Evolutionary conservation across 2,329 filamentous ascomycete genomes (phyloP).

Genomic region (Phialocephala subalpina): DNA sequence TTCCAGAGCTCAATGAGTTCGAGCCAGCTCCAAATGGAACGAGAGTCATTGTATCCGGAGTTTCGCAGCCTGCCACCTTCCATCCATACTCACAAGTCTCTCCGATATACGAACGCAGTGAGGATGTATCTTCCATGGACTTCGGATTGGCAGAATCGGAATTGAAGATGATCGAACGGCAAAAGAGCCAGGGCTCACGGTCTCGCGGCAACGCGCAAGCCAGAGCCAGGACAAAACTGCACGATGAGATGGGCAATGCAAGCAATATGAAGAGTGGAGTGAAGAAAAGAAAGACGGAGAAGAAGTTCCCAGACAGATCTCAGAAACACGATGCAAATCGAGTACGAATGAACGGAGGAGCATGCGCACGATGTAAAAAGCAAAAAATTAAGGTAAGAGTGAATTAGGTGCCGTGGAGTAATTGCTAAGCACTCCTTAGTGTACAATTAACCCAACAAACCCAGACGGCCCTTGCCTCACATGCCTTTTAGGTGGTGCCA

Average conservation of each 20-base stretch:
- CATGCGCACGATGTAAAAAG: conserved; percentile 12
- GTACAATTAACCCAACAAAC: conserved; percentile 7
- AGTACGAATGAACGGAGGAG: conserved; percentile 3
- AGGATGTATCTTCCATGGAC: not conserved
- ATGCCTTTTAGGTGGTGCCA: not conserved
- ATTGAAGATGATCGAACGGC: not conserved
- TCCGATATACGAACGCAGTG: conserved; percentile 1
- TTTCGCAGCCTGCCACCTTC: no score
- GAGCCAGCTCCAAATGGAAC: conserved; percentile 6
- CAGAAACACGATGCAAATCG: conserved; percentile 10
- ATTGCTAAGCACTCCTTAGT: conserved; percentile 10
- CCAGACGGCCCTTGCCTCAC: conserved; percentile 4
- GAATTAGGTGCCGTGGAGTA: not conserved
- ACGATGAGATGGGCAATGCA: conserved; percentile 9
- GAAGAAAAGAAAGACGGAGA: not conserved
- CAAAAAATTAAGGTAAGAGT: conserved; percentile 8
- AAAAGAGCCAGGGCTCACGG: no score
- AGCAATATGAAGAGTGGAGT: not conserved
- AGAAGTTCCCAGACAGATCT: not conserved
- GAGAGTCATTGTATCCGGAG: no score
- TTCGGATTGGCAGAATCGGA: not conserved
- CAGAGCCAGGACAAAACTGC: conserved; percentile 3
- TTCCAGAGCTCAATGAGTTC: conserved; percentile 7
- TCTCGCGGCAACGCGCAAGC: not conserved
- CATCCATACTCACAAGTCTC: not conserved